Evolutionary conservation across 176 grass and related monocot genomes (phyloP), one percentile per base, ranked within the genome.

Genomic region (Aegilops umbellulata): DNA sequence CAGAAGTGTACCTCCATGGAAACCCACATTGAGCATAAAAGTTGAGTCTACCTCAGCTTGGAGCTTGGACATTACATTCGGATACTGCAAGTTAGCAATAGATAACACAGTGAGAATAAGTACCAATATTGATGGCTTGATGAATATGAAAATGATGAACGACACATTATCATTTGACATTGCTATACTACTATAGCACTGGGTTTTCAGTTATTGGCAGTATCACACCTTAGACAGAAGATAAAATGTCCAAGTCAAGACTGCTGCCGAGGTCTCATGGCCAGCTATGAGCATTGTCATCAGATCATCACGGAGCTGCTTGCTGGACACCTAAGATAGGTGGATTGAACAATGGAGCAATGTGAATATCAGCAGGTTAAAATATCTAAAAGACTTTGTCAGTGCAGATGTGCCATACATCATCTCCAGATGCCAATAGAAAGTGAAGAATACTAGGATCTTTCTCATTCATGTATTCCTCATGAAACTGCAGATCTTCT

Each of bases 211-310:
- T 27, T 31, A 14, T 60, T 69, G 46, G 39, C 55, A 72, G 62
- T 71, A 77, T 62, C 19, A 2, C 69, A 98, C 96, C 93, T 95
- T 92, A 67, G 90, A 94, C 67, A 98, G 86, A 89, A 98, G 93
- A 94, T 98, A 98, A 94, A 98, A 98, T 44, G 96, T 94, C 96
- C 96, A 98, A 58, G 96, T 98, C 55, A 98, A 92, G 69, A 98
- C 93, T 22, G 96, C 93, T 46, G 96, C 96, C 61, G 96, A 98
- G 65, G 96, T 98, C 88, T 98, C 97, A 75, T 96, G 97, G 62
- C 97, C 97, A 63, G 94, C 94, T 80, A 98, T 95, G 72, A 98
- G 97, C 90, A 98, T 82, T 35, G 97, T 95, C 97, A 98, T 98
- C 77, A 96, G 65, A 90, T 98, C 97, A 80, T 98, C 97, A 49